These are phyloP conservation scores for Colletotrichum brevisporum DNA, from an alignment of 2,329 filamentous ascomycete genomes.

Conservation along the genomic window DNA sequence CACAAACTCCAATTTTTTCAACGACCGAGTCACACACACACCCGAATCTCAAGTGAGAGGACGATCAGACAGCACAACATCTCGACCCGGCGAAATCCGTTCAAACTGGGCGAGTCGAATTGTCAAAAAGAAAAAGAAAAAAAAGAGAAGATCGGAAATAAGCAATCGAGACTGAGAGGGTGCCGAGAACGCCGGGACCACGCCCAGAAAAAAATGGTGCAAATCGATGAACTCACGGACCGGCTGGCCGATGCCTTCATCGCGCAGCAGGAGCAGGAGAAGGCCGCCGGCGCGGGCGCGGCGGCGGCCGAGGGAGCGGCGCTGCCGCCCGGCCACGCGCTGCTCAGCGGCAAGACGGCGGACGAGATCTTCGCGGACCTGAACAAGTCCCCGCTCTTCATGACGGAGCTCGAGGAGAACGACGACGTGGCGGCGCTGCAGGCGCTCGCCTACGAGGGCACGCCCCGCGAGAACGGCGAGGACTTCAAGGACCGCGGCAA, in stretches of 20 bases:
- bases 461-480: constrained; percentile 82
- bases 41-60: constrained; percentile 15
- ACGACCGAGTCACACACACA: constrained; percentile 10
- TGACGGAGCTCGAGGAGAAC: constrained; percentile 93
- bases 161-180: too few species aligned
- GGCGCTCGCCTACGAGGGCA: constrained; percentile 93
- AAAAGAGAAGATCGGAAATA: too few species aligned
- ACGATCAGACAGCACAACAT: neutral
- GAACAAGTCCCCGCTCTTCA: constrained; percentile 85
- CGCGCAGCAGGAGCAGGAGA: constrained; percentile 21
- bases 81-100: neutral
- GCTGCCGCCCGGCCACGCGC: constrained; percentile 61
- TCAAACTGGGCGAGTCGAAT: too few species aligned
- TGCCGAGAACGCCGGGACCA: neutral
- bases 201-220: constrained; percentile 22
- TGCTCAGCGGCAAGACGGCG: constrained; percentile 58
- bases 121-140: too few species aligned
- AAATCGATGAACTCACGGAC: constrained; percentile 60
- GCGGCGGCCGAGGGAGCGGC: constrained; percentile 54
- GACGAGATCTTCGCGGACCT: constrained; percentile 71
- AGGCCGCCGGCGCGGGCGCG: constrained; percentile 32
- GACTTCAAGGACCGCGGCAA: constrained; percentile 96
- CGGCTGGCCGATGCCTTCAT: constrained; percentile 54
- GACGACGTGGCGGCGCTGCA: constrained; percentile 87
- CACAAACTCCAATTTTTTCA: constrained; percentile 33